A percentile compares a stretch with the other conserved stretches of the same genome.
Evolutionary conservation across 208 protist species (phyloP).

Genomic region (Acanthamoeba royreba): DNA sequence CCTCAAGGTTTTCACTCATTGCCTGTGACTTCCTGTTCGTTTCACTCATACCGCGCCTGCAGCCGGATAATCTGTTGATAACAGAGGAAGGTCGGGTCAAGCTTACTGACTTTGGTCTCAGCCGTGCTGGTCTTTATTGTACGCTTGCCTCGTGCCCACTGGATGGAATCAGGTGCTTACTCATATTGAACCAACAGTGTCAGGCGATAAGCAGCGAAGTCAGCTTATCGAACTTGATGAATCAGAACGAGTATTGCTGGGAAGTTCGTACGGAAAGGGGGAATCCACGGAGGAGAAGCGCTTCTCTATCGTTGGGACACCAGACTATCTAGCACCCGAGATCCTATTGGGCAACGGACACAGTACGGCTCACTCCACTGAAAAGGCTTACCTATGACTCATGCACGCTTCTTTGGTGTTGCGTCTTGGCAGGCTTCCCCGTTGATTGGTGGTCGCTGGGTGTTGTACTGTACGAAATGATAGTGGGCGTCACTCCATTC

Average conservation of each 20-base stretch:
- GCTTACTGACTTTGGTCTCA: constrained; percentile 82
- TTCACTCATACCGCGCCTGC: not conserved
- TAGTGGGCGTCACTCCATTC: constrained; percentile 80
- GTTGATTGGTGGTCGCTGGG: constrained; percentile 83
- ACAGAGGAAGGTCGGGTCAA: constrained; percentile 75
- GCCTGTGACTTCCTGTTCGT: not conserved
- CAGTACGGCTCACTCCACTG: not conserved
- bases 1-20: not conserved
- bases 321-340: constrained; percentile 73
- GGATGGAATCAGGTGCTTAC: too few relatives aligned
- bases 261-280: not conserved
- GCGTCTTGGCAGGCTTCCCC: not conserved
- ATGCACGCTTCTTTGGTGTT: not conserved
- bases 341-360: constrained; percentile 70
- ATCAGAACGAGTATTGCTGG: not conserved
- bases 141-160: not conserved
- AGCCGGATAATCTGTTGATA: constrained; percentile 80
- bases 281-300: not conserved
- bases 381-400: not conserved
- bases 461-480: constrained; percentile 80
- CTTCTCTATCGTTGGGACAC: constrained; percentile 61
- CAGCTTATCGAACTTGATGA: not conserved
- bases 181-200: not conserved
- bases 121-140: not conserved
- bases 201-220: not conserved